Evolutionary conservation across 768 basidiomycete species (phyloP).

Genomic region (Russula virescens): DNA sequence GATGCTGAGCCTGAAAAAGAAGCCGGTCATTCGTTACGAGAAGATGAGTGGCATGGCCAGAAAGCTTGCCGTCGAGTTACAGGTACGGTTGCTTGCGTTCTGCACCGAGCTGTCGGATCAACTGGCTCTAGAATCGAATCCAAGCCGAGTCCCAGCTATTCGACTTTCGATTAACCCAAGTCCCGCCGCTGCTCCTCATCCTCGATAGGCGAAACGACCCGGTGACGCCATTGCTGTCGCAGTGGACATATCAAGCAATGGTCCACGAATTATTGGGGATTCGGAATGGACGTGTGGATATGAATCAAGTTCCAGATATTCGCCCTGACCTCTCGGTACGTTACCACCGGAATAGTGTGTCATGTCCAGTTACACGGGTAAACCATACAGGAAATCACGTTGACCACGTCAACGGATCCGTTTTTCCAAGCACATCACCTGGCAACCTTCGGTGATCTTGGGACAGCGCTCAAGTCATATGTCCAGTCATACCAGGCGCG

Average conservation of each 20-base stretch:
- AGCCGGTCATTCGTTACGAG: slow-evolving; percentile 91
- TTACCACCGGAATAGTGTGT: slow-evolving; percentile 5
- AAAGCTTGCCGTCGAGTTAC: slow-evolving; percentile 80
- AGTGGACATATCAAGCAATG: slow-evolving; percentile 99
- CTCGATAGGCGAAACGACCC: slow-evolving; percentile 96
- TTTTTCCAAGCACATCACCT: slow-evolving; percentile 91
- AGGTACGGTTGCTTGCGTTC: slow-evolving; percentile 43
- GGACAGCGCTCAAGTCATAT: slow-evolving; percentile 84
- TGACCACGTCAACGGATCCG: slow-evolving; percentile 85
- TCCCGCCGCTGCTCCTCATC: slow-evolving; percentile 84
- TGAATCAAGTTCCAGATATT: slow-evolving; percentile 80
- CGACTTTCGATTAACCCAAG: slow-evolving; percentile 86
- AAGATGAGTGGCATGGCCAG: slow-evolving; percentile 89
- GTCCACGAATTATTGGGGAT: slow-evolving; percentile 94
- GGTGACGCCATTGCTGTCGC: slow-evolving; percentile 90
- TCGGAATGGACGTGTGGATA: slow-evolving; percentile 86
- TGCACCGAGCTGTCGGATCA: slow-evolving; percentile 5
- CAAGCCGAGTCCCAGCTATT: slow-evolving; percentile 79
- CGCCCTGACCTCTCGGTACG: slow-evolving; percentile 77
- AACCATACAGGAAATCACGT: slow-evolving; percentile 76
- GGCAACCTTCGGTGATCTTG: slow-evolving; percentile 94
- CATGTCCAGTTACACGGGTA: slow-evolving; percentile 11
- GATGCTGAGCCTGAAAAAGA: slow-evolving; percentile 92
- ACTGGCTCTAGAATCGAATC: slow-evolving; percentile 57
- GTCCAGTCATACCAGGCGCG: slow-evolving; percentile 89